These are phyloP conservation scores for Tetrahymena elliotti DNA, from an alignment of 73 alveolate species.

Conservation along the genomic window DNA sequence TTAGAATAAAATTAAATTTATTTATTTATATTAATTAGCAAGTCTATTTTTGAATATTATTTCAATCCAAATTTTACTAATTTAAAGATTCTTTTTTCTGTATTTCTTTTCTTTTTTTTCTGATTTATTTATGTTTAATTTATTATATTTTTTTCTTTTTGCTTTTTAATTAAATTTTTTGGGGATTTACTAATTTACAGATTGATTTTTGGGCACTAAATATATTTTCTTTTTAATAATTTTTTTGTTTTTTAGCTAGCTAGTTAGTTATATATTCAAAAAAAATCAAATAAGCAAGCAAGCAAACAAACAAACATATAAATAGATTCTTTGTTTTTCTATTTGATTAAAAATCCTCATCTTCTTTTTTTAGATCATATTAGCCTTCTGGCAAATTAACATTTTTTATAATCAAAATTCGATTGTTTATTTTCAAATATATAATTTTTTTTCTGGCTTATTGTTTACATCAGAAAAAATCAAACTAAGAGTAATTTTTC, in stretches of 20 bases:
- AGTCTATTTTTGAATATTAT: not conserved
- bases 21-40: not conserved
- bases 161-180: not conserved
- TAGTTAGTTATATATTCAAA: too few relatives aligned
- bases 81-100: not conserved
- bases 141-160: not conserved
- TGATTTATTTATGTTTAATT: not conserved
- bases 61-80: not conserved
- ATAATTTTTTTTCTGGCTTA: not conserved
- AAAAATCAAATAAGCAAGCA: too few relatives aligned
- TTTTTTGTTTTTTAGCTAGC: too few relatives aligned
- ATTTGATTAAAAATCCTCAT: not conserved
- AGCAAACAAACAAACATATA: too few relatives aligned
- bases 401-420: too few relatives aligned
- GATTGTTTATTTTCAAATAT: not conserved
- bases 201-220: not conserved
- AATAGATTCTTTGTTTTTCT: not conserved
- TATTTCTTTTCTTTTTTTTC: not conserved
- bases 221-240: not conserved
- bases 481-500: not conserved
- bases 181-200: not conserved
- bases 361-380: not conserved
- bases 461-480: not conserved
- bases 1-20: not conserved
- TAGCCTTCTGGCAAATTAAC: not conserved